phyloP scores from a whole-genome alignment of 1,284 basidiomycete species.

The Nidula niveotomentosa region DNA sequence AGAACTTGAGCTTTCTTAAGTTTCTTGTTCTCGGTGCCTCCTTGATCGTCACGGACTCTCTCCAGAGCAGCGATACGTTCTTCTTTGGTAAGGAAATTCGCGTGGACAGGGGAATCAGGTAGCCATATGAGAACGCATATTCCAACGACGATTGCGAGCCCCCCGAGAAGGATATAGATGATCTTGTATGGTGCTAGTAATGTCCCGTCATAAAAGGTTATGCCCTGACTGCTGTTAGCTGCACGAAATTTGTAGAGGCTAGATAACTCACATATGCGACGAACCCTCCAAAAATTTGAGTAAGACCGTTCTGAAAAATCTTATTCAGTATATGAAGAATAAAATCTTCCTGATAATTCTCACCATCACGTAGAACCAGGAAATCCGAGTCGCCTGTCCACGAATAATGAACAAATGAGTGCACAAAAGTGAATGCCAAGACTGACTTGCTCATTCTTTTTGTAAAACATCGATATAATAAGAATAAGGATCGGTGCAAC shows the following conservation, averaged over 20 bases:
- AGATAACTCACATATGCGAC: conserved; percentile 52
- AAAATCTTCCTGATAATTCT: conserved; percentile 4
- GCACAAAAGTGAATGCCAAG: conserved; percentile 1
- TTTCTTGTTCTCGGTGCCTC: conserved; percentile 60
- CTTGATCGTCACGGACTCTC: conserved; percentile 67
- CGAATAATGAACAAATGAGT: background rate
- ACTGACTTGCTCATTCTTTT: conserved; percentile 62
- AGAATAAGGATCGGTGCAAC: conserved; percentile 64
- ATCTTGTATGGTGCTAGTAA: conserved; percentile 57
- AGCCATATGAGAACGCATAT: conserved; percentile 58
- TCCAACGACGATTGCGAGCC: conserved; percentile 59
- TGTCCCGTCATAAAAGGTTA: conserved; percentile 54
- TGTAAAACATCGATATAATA: conserved; percentile 69
- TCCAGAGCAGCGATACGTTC: conserved; percentile 66
- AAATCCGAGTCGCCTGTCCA: conserved; percentile 52
- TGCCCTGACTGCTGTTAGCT: conserved; percentile 33
- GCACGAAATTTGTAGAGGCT: background rate
- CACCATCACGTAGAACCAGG: conserved; percentile 73
- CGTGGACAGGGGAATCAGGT: conserved; percentile 67
- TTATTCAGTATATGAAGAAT: background rate
- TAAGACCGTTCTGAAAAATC: conserved; percentile 50
- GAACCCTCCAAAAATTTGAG: conserved; percentile 65
- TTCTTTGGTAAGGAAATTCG: conserved; percentile 53
- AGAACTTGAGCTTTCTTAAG: conserved; percentile 60
- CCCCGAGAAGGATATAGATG: conserved; percentile 62